phyloP scores from a whole-genome alignment of 2,329 filamentous ascomycete species.

The Colletotrichum navitas region DNA sequence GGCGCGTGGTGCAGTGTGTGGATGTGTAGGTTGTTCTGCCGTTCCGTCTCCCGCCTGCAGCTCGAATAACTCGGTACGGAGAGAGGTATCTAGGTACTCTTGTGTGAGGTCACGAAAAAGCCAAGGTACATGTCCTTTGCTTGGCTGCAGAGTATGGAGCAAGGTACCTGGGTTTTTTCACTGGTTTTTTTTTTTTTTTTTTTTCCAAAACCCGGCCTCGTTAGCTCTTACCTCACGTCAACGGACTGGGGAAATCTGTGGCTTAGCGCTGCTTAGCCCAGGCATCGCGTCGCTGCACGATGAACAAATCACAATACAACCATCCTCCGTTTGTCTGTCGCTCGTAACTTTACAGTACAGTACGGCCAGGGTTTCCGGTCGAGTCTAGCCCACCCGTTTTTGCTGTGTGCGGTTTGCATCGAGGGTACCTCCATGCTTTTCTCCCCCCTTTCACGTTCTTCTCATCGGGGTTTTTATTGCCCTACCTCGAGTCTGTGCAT shows the following conservation, averaged over 20 bases:
- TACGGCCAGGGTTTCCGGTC: background rate
- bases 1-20: background rate
- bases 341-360: background rate
- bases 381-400: background rate
- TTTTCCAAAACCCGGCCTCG: background rate
- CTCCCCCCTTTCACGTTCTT: background rate
- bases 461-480: background rate
- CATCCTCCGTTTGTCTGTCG: background rate
- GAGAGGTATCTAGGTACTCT: background rate
- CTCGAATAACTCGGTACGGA: background rate
- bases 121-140: slow-evolving; percentile 6
- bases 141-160: background rate
- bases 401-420: background rate
- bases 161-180: slow-evolving; percentile 19
- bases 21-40: slow-evolving; percentile 1
- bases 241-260: slow-evolving; percentile 40
- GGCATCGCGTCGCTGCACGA: slow-evolving; percentile 36
- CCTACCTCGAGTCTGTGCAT: slow-evolving; percentile 26
- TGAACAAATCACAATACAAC: slow-evolving; percentile 34
- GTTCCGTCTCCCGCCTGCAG: slow-evolving; percentile 4
- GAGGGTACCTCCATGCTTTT: background rate
- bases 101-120: background rate
- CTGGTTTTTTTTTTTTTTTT: slow-evolving; percentile 7
- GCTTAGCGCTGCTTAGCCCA: slow-evolving; percentile 40
- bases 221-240: slow-evolving; percentile 33